phyloP scores from a whole-genome alignment of 192 early-diverging fungal genomes.

The Podila verticillata region DNA sequence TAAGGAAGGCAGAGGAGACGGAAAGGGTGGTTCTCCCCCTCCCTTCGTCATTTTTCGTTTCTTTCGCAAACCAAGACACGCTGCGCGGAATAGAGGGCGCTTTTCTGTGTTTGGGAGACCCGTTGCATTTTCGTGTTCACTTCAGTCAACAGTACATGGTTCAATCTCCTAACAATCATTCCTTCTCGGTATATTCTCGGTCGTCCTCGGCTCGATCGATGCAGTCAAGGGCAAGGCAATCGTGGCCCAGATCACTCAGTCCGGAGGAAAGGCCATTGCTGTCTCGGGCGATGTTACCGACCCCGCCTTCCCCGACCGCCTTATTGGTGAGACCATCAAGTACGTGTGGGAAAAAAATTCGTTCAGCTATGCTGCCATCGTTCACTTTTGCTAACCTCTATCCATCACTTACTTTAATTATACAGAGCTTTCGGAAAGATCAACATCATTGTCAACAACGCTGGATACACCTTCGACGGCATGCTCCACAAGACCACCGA shows the following conservation, averaged over 20 bases:
- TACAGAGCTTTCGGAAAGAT: constrained; percentile 75
- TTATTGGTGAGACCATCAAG: constrained; percentile 65
- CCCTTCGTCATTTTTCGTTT: no score
- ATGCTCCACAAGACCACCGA: constrained; percentile 90
- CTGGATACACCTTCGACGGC: constrained; percentile 95
- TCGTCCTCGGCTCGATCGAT: not conserved
- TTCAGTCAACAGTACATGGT: not conserved
- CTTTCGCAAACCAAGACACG: no score
- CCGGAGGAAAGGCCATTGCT: constrained; percentile 91
- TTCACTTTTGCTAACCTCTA: not conserved
- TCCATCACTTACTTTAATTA: constrained; percentile 6
- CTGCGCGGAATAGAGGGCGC: no score
- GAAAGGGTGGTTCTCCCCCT: no score
- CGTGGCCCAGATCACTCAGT: constrained; percentile 81
- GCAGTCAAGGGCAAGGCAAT: constrained; percentile 77
- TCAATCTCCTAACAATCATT: no score
- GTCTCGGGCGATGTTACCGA: constrained; percentile 69
- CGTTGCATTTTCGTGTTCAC: not conserved
- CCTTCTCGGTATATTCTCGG: not conserved
- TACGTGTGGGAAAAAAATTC: constrained; percentile 21
- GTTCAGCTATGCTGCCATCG: not conserved
- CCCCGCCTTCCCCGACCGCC: constrained; percentile 61
- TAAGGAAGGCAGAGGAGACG: no score
- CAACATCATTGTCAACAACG: constrained; percentile 95
- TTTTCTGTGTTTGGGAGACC: no score